Evolutionary conservation across 2,329 filamentous ascomycete species (phyloP).

Genomic region (Scedosporium boydii): DNA sequence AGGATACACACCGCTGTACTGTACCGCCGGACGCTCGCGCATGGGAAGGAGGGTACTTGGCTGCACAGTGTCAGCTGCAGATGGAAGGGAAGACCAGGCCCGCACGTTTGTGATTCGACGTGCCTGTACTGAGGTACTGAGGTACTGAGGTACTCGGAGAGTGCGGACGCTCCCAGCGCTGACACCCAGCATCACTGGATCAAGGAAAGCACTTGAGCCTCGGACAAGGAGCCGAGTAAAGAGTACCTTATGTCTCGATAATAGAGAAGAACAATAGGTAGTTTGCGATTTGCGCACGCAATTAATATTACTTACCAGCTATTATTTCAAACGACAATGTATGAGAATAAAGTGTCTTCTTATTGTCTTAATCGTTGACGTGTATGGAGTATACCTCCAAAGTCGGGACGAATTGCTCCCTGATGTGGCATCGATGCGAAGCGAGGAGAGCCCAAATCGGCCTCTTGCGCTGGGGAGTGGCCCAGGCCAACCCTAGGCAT

Average conservation of each 20-base stretch:
- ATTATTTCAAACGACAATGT: neutral
- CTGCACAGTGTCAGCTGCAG: neutral
- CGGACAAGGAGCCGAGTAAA: neutral
- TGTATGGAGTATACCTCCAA: neutral
- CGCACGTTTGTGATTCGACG: too few species aligned
- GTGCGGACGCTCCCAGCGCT: neutral
- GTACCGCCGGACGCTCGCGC: neutral
- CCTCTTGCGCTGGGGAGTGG: neutral
- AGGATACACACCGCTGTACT: neutral
- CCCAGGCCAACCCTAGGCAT: neutral
- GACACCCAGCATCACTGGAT: neutral
- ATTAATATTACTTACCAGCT: too few species aligned
- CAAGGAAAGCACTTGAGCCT: neutral
- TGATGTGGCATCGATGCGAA: neutral
- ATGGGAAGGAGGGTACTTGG: neutral
- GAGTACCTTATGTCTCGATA: neutral
- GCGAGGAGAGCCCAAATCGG: neutral
- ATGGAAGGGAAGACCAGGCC: too few species aligned
- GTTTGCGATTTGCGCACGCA: too few species aligned
- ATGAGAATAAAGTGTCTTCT: neutral
- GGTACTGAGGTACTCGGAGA: too few species aligned
- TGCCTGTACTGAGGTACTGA: too few species aligned
- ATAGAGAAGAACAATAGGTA: neutral
- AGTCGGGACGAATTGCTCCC: neutral
- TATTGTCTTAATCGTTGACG: neutral